These are phyloP conservation scores for Perkinsus olseni DNA, from an alignment of 169 alveolate species.

Conservation along the genomic window DNA sequence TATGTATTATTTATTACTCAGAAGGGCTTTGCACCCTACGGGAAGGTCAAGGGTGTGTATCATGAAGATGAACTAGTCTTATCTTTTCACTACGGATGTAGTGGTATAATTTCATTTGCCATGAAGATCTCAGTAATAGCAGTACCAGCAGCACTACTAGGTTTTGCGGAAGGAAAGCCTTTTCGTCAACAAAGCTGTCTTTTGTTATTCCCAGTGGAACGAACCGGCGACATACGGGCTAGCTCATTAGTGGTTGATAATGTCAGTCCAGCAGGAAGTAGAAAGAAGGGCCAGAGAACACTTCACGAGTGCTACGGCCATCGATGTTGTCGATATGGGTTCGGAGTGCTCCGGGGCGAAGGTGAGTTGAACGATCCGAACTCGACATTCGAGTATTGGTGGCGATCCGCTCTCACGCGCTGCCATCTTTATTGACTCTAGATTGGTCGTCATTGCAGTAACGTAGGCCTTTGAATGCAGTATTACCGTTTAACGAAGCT, in stretches of 20 bases:
- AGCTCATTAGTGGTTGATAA: background rate
- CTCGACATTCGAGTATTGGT: no score
- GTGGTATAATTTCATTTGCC: background rate
- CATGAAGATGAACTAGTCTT: background rate
- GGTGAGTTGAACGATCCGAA: background rate
- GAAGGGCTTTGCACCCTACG: background rate
- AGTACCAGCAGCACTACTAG: background rate
- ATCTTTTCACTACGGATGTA: background rate
- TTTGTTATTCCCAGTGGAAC: background rate
- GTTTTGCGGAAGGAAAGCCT: background rate
- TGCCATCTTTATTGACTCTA: no score
- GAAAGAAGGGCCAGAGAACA: background rate
- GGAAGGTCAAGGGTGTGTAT: background rate
- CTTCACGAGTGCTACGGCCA: background rate
- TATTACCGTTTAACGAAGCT: no score
- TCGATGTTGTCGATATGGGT: background rate
- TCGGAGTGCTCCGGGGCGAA: background rate
- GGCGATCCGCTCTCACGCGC: no score
- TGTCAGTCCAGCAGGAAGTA: background rate
- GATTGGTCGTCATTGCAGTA: no score
- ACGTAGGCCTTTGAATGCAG: no score
- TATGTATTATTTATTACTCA: background rate
- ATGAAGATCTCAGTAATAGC: background rate
- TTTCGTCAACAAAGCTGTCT: background rate
- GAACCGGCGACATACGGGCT: background rate